Evolutionary conservation across 441 rosid genomes (phyloP).

Genomic region (Pelargonium cotyledonis): DNA sequence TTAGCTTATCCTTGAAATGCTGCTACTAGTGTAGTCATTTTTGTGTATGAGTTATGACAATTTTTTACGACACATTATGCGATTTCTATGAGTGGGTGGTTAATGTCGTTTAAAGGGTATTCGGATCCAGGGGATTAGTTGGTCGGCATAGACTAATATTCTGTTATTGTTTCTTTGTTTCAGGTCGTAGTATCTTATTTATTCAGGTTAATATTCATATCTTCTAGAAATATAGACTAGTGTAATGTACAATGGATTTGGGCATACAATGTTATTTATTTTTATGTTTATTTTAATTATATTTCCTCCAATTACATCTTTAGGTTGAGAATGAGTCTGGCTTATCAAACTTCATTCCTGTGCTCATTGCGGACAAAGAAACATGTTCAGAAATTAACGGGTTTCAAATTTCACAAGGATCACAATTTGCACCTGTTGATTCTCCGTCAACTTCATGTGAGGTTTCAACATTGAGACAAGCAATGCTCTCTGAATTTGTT

Average conservation of each 20-base stretch:
- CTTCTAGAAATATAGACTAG: not conserved
- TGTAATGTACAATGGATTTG: not conserved
- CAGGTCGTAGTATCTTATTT: not conserved
- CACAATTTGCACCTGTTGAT: constrained; percentile 23
- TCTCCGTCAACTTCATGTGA: constrained; percentile 33
- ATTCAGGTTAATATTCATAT: not conserved
- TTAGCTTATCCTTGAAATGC: constrained; percentile 2
- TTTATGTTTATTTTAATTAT: not conserved
- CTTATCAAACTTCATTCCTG: constrained; percentile 81
- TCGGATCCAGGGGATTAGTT: not conserved
- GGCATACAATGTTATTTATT: not conserved
- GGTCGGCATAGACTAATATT: not conserved
- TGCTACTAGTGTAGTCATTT: not conserved
- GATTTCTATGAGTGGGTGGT: not conserved
- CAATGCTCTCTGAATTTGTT: constrained; percentile 49
- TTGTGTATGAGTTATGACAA: not conserved
- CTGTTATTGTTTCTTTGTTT: not conserved
- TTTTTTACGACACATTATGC: not conserved
- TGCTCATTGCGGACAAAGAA: constrained; percentile 62
- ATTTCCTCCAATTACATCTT: constrained; percentile 19
- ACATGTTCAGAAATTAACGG: constrained; percentile 65
- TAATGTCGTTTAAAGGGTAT: not conserved
- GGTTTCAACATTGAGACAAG: constrained; percentile 37
- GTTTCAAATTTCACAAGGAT: constrained; percentile 27
- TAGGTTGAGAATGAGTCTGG: constrained; percentile 92